Percentiles rank a stretch among this genome's conserved stretches.
phyloP scores from a whole-genome alignment of 2,329 filamentous ascomycete species.

The Colletotrichum spinosum region DNA sequence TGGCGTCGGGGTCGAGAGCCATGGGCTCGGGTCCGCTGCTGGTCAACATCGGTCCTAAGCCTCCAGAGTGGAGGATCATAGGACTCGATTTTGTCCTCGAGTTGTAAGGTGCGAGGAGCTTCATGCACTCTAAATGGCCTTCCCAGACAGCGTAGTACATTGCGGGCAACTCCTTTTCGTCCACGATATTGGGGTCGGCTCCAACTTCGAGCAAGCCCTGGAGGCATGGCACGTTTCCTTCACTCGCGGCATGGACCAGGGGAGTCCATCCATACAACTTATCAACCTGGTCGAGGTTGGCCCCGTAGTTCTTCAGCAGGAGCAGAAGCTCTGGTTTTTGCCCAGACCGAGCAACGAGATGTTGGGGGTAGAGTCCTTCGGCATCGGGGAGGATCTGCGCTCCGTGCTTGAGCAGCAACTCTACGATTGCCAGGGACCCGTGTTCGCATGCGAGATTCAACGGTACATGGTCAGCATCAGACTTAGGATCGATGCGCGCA shows the following conservation, averaged over 20 bases:
- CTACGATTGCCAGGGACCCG: constrained; percentile 85
- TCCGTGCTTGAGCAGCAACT: constrained; percentile 83
- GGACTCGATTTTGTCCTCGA: constrained; percentile 56
- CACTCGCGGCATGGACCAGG: constrained; percentile 93
- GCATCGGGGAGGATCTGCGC: constrained; percentile 92
- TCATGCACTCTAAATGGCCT: constrained; percentile 94
- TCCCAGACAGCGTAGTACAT: constrained; percentile 99
- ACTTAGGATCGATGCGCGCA: constrained; percentile 86
- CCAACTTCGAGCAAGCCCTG: constrained; percentile 83
- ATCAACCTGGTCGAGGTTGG: constrained; percentile 90
- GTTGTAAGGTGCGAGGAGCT: constrained; percentile 77
- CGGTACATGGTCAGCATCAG: constrained; percentile 91
- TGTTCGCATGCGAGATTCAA: constrained; percentile 96
- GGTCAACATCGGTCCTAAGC: constrained; percentile 57
- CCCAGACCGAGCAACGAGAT: constrained; percentile 91
- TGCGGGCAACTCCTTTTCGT: constrained; percentile 92
- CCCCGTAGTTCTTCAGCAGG: constrained; percentile 85
- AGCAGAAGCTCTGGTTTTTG: constrained; percentile 83
- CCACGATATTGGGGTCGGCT: constrained; percentile 81
- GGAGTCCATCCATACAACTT: constrained; percentile 99
- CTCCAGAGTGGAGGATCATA: constrained; percentile 55
- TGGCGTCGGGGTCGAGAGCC: constrained; percentile 84
- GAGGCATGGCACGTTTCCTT: constrained; percentile 91
- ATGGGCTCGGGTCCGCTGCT: constrained; percentile 68
- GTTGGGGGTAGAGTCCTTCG: constrained; percentile 96